phyloP scores from a whole-genome alignment of 1,284 basidiomycete species.

The Sanguinoderma infundibulare region DNA sequence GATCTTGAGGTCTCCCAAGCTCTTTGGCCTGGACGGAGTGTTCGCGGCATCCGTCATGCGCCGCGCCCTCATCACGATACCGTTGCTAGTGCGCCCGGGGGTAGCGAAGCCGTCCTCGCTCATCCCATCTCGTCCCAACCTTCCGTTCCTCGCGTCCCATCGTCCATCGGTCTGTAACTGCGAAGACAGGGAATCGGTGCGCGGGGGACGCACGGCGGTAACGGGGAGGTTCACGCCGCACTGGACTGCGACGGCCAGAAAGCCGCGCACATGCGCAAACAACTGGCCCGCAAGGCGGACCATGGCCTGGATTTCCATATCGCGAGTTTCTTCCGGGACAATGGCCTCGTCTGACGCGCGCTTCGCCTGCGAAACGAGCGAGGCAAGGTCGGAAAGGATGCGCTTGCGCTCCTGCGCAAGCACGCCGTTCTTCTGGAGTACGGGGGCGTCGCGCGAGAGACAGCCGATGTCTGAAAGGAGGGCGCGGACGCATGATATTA shows the following conservation, averaged over 20 bases:
- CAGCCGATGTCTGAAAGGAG: slow-evolving; percentile 88
- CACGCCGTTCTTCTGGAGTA: slow-evolving; percentile 68
- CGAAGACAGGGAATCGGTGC: slow-evolving; percentile 36
- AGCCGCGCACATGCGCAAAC: slow-evolving; percentile 72
- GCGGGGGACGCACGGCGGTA: slow-evolving; percentile 43
- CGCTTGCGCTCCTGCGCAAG: slow-evolving; percentile 83
- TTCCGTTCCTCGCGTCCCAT: slow-evolving; percentile 29
- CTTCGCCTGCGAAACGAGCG: slow-evolving; percentile 85
- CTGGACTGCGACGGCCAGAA: slow-evolving; percentile 76
- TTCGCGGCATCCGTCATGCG: slow-evolving; percentile 32
- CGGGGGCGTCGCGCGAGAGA: slow-evolving; percentile 79
- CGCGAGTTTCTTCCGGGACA: slow-evolving; percentile 52
- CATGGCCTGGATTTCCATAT: slow-evolving; percentile 72
- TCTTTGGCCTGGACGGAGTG: slow-evolving; percentile 50
- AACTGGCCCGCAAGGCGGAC: slow-evolving; percentile 75
- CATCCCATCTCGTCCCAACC: slow-evolving; percentile 29
- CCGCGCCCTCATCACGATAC: slow-evolving; percentile 29
- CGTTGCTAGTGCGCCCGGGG: slow-evolving; percentile 27
- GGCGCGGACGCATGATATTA: slow-evolving; percentile 94
- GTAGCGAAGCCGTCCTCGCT: slow-evolving; percentile 27
- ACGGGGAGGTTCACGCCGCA: slow-evolving; percentile 78
- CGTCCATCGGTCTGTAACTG: slow-evolving; percentile 25
- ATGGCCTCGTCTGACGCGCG: slow-evolving; percentile 64
- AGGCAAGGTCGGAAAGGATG: slow-evolving; percentile 83
- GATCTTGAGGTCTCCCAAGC: slow-evolving; percentile 56